phyloP scores from a whole-genome alignment of 1,284 basidiomycete genomes.

The Fistulinella cinereoalba region DNA sequence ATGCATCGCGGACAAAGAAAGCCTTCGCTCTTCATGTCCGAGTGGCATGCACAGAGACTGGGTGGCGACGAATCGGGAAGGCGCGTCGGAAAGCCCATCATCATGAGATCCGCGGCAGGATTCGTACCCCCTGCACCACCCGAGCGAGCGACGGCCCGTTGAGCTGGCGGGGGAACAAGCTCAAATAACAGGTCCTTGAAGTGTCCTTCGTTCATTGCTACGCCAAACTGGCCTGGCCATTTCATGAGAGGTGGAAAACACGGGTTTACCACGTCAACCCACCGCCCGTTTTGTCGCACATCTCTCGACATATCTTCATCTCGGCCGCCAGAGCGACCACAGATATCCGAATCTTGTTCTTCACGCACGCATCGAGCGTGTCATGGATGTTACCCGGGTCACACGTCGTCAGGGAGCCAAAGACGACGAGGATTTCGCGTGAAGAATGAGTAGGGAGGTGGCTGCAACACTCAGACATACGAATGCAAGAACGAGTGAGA shows the following conservation, averaged over 20 bases:
- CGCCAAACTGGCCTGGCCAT: conserved; percentile 80
- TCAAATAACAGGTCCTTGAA: conserved; percentile 95
- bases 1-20: conserved; percentile 94
- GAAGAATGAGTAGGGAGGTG: conserved; percentile 96
- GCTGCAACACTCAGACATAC: conserved; percentile 40
- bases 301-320: conserved; percentile 94
- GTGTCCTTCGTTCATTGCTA: conserved; percentile 96
- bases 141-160: conserved; percentile 58
- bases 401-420: conserved; percentile 93
- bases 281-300: conserved; percentile 89
- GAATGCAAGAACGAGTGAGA: conserved; percentile 17
- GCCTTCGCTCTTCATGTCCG: conserved; percentile 83
- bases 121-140: conserved; percentile 48
- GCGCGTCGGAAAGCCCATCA: conserved; percentile 97
- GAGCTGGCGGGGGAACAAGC: conserved; percentile 91
- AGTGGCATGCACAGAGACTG: conserved; percentile 91
- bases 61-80: conserved; percentile 81
- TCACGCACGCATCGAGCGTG: conserved; percentile 79
- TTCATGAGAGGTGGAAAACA: conserved; percentile 11
- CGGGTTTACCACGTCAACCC: conserved; percentile 22
- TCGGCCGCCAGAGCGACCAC: conserved; percentile 93
- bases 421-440: conserved; percentile 90
- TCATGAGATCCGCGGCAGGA: conserved; percentile 86
- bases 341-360: conserved; percentile 84
- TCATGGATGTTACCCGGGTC: conserved; percentile 97